A percentile compares a stretch with the other conserved stretches of the same genome.
Conservation (phyloP, 768 basidiomycete genomes). For the Lactifluus piperatus region DNA sequence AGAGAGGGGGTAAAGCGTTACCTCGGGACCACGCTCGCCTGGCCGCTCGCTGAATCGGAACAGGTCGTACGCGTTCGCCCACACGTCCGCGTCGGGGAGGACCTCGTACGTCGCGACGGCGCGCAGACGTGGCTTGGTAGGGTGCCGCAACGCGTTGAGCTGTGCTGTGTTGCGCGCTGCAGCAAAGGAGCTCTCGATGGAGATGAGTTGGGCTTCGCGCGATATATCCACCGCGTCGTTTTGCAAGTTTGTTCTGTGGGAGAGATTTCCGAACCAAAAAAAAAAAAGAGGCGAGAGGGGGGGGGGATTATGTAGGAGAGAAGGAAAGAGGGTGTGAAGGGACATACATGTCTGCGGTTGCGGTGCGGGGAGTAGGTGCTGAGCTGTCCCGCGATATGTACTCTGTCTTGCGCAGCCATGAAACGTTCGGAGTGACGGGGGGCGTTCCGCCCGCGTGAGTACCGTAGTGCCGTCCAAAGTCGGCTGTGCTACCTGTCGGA, state of each 20-base stretch:
- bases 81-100: conserved; percentile 76
- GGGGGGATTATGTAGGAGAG: neutral
- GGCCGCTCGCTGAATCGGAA: conserved; percentile 82
- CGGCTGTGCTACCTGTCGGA: conserved; percentile 34
- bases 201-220: conserved; percentile 60
- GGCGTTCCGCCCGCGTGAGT: conserved; percentile 34
- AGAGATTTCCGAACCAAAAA: neutral
- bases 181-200: conserved; percentile 70
- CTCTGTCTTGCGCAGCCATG: conserved; percentile 91
- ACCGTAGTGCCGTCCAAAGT: conserved; percentile 34
- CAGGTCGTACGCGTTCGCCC: conserved; percentile 84
- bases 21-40: conserved; percentile 67
- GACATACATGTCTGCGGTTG: conserved; percentile 48
- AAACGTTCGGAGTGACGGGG: conserved; percentile 52
- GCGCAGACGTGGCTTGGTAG: conserved; percentile 64
- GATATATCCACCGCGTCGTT: conserved; percentile 56
- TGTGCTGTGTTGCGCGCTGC: conserved; percentile 53
- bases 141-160: conserved; percentile 57
- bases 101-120: conserved; percentile 79
- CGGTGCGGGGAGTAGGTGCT: conserved; percentile 30
- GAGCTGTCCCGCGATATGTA: conserved; percentile 65
- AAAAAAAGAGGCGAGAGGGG: neutral
- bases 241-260: conserved; percentile 37
- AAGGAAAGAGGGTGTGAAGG: too few species aligned
- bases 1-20: conserved; percentile 27